Percentiles rank a stretch among this genome's conserved stretches.
Conservation (phyloP, 257 asterid genomes). For the Nicotiana obtusifolia region DNA sequence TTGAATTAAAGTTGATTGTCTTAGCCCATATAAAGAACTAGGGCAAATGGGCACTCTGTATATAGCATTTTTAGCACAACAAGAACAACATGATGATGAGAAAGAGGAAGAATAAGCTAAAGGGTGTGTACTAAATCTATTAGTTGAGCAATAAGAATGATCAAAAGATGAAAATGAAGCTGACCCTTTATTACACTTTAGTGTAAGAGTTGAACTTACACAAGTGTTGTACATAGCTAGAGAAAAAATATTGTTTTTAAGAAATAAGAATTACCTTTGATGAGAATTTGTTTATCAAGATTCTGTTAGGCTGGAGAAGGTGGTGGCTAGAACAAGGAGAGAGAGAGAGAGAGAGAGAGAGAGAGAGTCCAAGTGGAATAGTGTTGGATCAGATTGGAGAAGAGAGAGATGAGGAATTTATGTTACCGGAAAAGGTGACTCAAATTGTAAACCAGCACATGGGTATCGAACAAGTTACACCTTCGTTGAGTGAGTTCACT, state of each 20-base stretch:
- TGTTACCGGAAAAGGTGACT: neutral
- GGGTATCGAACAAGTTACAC: neutral
- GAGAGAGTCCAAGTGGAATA: neutral
- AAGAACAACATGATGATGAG: conserved; percentile 39
- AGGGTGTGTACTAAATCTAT: conserved; percentile 32
- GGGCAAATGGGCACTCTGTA: conserved; percentile 35
- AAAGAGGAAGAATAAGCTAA: conserved; percentile 36
- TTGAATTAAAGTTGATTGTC: conserved; percentile 77
- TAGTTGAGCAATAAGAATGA: conserved; percentile 31
- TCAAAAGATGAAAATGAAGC: conserved; percentile 39
- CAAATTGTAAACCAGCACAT: neutral
- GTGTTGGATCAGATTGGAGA: conserved; percentile 9
- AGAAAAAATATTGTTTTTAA: neutral
- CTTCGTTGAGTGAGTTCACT: too few relatives aligned
- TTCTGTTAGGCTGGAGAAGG: neutral
- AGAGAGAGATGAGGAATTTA: neutral
- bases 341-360: too few relatives aligned
- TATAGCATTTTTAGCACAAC: conserved; percentile 37
- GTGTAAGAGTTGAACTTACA: conserved; percentile 44
- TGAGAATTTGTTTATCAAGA: neutral
- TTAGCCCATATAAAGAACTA: conserved; percentile 45
- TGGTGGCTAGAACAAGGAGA: neutral
- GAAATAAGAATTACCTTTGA: neutral
- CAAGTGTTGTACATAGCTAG: conserved; percentile 53
- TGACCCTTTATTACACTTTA: conserved; percentile 43